Conservation (phyloP, 1,139 yeast genomes). For the Yamadazyma atlantica region DNA sequence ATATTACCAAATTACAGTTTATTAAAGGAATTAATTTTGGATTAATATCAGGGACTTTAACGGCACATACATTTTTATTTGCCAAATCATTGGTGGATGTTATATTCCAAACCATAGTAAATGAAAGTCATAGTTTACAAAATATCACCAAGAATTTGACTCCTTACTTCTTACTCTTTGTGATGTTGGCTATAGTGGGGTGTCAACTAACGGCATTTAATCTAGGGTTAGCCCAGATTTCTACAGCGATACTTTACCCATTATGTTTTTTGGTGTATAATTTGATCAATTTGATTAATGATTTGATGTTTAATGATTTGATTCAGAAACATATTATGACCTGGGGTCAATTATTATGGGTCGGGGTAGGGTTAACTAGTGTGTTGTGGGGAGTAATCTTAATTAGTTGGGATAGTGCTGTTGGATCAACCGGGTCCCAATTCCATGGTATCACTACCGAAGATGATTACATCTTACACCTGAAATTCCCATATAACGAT, state of each 20-base stretch:
- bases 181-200: constrained; percentile 69
- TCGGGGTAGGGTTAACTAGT: constrained; percentile 35
- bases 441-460: constrained; percentile 10
- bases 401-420: constrained; percentile 47
- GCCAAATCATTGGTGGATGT: constrained; percentile 84
- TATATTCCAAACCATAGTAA: constrained; percentile 45
- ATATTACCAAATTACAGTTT: constrained; percentile 24
- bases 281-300: constrained; percentile 70
- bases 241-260: constrained; percentile 82
- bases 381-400: constrained; percentile 44
- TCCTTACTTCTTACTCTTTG: constrained; percentile 51
- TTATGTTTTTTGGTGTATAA: constrained; percentile 84
- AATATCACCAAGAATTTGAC: constrained; percentile 23
- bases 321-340: constrained; percentile 29
- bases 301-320: constrained; percentile 52
- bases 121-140: constrained; percentile 24
- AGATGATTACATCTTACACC: constrained; percentile 19
- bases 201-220: constrained; percentile 74
- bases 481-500: constrained; percentile 24
- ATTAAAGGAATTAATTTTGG: constrained; percentile 64
- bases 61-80: constrained; percentile 82
- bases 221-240: constrained; percentile 66
- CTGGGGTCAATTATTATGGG: constrained; percentile 32
- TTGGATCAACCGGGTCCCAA: constrained; percentile 14
- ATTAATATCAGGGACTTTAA: constrained; percentile 69